A percentile compares a stretch with the other conserved stretches of the same genome.
phyloP scores from a whole-genome alignment of 2,329 filamentous ascomycete genomes.

The Fonsecaea monophora region DNA sequence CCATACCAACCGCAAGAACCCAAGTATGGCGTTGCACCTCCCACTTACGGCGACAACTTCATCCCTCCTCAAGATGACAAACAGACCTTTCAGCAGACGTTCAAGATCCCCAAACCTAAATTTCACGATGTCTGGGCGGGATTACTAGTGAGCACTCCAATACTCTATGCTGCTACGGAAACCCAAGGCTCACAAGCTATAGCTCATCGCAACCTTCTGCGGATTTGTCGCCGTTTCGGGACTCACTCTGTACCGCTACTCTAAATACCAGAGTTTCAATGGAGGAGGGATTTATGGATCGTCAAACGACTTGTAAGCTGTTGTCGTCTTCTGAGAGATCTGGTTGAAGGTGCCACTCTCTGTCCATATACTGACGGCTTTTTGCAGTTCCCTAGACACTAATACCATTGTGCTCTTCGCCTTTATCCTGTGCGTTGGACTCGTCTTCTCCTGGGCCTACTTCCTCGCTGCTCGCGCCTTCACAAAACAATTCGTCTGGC shows the following conservation, averaged over 20 bases:
- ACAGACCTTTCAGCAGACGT: constrained; percentile 75
- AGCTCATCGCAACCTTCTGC: constrained; percentile 73
- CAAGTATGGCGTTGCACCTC: constrained; percentile 42
- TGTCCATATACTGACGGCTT: background rate
- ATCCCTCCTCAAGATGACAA: constrained; percentile 53
- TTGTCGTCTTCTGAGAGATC: background rate
- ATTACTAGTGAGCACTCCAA: constrained; percentile 64
- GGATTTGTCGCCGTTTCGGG: constrained; percentile 80
- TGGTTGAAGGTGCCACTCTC: background rate
- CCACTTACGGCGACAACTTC: constrained; percentile 50
- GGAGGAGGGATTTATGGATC: constrained; percentile 77
- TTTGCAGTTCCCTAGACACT: constrained; percentile 66
- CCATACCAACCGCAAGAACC: constrained; percentile 31
- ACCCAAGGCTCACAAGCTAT: constrained; percentile 23
- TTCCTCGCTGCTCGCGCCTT: constrained; percentile 76
- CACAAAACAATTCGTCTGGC: constrained; percentile 91
- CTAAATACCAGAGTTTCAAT: constrained; percentile 65
- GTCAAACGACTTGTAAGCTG: constrained; percentile 61
- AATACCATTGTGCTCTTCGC: constrained; percentile 87
- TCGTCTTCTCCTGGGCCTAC: constrained; percentile 78
- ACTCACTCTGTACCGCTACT: constrained; percentile 76
- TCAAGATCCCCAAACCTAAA: constrained; percentile 82
- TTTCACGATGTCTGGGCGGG: constrained; percentile 92
- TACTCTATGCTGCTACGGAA: background rate
- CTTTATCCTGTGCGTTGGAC: constrained; percentile 75